Evolutionary conservation across 2,329 filamentous ascomycete species (phyloP).

Genomic region (Aspergillus sp.): DNA sequence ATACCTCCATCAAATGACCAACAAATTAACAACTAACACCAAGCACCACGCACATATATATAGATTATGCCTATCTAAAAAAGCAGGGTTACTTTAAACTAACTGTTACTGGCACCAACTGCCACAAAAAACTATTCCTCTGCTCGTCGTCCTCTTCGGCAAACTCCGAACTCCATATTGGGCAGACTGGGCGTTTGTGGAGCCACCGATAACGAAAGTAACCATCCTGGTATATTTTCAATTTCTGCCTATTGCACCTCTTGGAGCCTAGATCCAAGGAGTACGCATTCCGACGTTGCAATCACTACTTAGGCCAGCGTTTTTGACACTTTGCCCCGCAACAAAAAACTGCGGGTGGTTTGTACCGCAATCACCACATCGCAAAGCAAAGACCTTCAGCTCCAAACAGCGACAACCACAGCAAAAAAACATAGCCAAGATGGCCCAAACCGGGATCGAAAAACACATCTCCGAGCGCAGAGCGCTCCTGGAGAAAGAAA

Average conservation of each 20-base stretch:
- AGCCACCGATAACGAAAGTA: not conserved
- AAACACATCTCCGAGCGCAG: conserved; percentile 2
- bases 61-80: too few species aligned
- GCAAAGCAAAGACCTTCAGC: too few species aligned
- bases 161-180: not conserved
- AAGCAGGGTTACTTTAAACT: too few species aligned
- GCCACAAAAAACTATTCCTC: not conserved
- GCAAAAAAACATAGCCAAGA: not conserved
- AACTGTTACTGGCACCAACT: not conserved
- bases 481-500: conserved; percentile 10
- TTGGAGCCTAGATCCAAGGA: not conserved
- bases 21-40: not conserved
- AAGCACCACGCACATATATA: too few species aligned
- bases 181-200: not conserved
- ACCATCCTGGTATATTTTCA: not conserved
- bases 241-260: not conserved
- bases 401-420: not conserved
- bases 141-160: not conserved
- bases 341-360: not conserved
- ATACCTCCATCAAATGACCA: not conserved
- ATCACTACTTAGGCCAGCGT: not conserved
- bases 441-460: not conserved
- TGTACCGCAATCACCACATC: too few species aligned
- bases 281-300: not conserved
- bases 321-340: not conserved